Evolutionary conservation across 2,329 filamentous ascomycete genomes (phyloP).

Genomic region (Cordyceps javanica): DNA sequence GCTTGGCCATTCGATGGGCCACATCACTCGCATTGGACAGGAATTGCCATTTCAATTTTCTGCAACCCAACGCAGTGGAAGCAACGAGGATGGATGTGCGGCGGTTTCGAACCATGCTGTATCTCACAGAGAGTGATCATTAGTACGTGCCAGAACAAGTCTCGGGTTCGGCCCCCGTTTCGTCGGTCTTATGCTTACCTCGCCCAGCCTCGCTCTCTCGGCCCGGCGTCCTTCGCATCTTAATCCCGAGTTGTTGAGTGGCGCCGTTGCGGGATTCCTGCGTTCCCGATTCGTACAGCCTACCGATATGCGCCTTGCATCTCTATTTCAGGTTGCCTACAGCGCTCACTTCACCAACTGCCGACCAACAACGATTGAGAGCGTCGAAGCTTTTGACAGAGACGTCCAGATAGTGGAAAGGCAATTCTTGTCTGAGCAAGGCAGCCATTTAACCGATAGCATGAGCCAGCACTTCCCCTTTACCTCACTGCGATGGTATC

Average conservation of each 20-base stretch:
- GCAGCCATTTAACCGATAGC: background rate
- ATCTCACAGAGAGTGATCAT: background rate
- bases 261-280: background rate
- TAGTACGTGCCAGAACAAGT: background rate
- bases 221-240: background rate
- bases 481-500: background rate
- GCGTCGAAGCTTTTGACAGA: background rate
- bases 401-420: background rate
- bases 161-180: background rate
- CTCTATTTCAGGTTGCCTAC: background rate
- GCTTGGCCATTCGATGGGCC: background rate
- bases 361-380: background rate
- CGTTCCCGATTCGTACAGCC: background rate
- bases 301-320: background rate
- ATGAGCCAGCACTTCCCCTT: background rate
- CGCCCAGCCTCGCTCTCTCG: background rate
- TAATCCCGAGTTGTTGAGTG: background rate
- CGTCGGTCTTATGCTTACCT: background rate
- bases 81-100: background rate
- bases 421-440: background rate
- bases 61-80: background rate
- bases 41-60: background rate
- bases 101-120: background rate
- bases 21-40: background rate
- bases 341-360: constrained; percentile 2